Evolutionary conservation across 2,329 filamentous ascomycete genomes (phyloP), one percentile per base, ranked within the genome.

Genomic region (Hansfordia pulvinata): DNA sequence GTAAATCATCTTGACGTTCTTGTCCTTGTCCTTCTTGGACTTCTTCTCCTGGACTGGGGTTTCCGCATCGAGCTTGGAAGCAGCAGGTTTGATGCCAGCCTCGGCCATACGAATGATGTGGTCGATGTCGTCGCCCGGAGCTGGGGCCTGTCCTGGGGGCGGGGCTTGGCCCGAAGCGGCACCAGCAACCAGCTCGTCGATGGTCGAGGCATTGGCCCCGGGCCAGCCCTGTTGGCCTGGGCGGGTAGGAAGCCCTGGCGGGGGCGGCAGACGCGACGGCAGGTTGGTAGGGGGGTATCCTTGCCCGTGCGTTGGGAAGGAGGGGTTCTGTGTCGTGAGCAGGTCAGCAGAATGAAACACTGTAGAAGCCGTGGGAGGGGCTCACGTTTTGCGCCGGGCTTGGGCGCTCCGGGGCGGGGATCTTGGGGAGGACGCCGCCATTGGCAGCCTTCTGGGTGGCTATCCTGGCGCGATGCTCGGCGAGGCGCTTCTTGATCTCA

Each of bases 401-500:
- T 9, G 14, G 10, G 14, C 14, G 4, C 4, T 16, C 23, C 10
- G 23, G 23, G 6, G 17, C 14, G 3, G 70, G 68, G 2, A 71
- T 71, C 24, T 60, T 29, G 35, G 35, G 26, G 39, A 50, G 46
- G 8, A 48, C 66, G 34, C 67, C 70, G 25, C 69, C 68, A 44
- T 61, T 71, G 31, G 59, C 60, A 16, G 64, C 62, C 37, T 62
- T 60, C 38, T 69, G 65, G 27, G 76, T 69, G 11, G 70, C 71
- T 33, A 70, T 66, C 44, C 71, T 73, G 5, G 75, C 76, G 38
- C 78, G 77, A 47, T 81, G 81, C 41, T 81, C 81, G 7, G 79
- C 81, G 31, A 93, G 54, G 27, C 85, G 69, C 53, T 75, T 73
- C 60, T 88, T 85, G 33, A 94, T 56, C 43, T 92, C 83, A 10